These are phyloP conservation scores for Tausonia pullulans DNA, from an alignment of 1,284 basidiomycete species.

Conservation along the genomic window DNA sequence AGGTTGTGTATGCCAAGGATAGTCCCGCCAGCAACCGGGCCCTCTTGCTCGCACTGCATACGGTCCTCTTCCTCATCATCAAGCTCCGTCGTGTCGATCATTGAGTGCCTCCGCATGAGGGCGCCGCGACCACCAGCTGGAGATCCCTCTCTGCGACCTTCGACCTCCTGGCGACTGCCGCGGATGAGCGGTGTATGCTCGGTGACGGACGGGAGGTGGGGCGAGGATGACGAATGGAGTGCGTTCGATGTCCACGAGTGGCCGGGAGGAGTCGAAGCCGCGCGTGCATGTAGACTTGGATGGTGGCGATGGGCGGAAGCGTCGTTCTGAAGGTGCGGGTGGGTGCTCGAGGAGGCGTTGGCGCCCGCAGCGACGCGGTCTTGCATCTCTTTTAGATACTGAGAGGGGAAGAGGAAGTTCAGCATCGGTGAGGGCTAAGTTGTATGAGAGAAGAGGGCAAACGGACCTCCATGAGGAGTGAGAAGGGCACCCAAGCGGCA, in stretches of 20 bases:
- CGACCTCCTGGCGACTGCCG: no score
- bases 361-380: slow-evolving; percentile 21
- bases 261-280: slow-evolving; percentile 24
- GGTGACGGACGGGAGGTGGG: no score
- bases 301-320: not conserved
- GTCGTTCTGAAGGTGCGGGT: not conserved
- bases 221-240: no score
- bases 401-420: slow-evolving; percentile 8
- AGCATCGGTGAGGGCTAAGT: not conserved
- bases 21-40: slow-evolving; percentile 74
- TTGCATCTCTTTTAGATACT: slow-evolving; percentile 73
- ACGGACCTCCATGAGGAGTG: slow-evolving; percentile 78
- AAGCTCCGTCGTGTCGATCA: slow-evolving; percentile 36
- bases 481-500: slow-evolving; percentile 36
- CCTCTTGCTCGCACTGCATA: slow-evolving; percentile 40
- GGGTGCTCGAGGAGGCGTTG: not conserved
- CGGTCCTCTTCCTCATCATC: slow-evolving; percentile 31
- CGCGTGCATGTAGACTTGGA: slow-evolving; percentile 39
- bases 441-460: slow-evolving; percentile 6
- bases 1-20: slow-evolving; percentile 92
- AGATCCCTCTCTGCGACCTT: no score
- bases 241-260: no score
- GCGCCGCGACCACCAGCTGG: slow-evolving; percentile 15
- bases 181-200: no score
- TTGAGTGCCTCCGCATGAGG: slow-evolving; percentile 52